These are phyloP conservation scores for Linnemannia zychae DNA, from an alignment of 192 early-diverging fungal genomes.

Conservation along the genomic window DNA sequence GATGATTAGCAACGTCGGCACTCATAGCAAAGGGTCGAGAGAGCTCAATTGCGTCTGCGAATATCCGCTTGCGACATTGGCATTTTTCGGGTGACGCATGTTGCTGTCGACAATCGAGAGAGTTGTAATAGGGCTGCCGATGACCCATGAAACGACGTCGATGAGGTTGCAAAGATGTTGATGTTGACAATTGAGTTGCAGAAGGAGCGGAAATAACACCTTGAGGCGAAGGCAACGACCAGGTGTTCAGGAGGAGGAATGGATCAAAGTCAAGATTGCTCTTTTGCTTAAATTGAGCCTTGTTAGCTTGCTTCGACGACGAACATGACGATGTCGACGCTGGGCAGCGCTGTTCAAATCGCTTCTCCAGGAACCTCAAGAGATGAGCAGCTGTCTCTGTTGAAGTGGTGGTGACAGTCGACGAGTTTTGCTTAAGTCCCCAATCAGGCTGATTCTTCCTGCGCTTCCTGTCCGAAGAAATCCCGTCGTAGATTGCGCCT, in stretches of 20 bases:
- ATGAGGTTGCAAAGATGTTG: background rate
- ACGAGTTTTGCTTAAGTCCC: conserved; percentile 3
- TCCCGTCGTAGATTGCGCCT: background rate
- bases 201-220: background rate
- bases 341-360: background rate
- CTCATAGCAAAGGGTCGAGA: conserved; percentile 14
- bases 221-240: conserved; percentile 2
- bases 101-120: conserved; percentile 1
- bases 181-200: background rate
- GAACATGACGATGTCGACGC: background rate
- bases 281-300: background rate
- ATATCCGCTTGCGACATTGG: conserved; percentile 39
- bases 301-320: background rate
- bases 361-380: background rate
- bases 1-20: background rate
- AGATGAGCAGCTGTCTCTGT: conserved; percentile 11
- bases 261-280: conserved; percentile 17
- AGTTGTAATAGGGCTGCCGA: background rate
- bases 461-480: conserved; percentile 14
- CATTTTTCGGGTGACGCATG: background rate
- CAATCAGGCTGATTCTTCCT: conserved; percentile 13
- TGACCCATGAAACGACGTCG: background rate
- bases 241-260: background rate
- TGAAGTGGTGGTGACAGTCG: background rate
- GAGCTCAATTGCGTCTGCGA: conserved; percentile 33